A percentile compares a stretch with the other conserved stretches of the same genome.
Conservation (phyloP, 805 yeast genomes). For the Starmera pachycereana region DNA sequence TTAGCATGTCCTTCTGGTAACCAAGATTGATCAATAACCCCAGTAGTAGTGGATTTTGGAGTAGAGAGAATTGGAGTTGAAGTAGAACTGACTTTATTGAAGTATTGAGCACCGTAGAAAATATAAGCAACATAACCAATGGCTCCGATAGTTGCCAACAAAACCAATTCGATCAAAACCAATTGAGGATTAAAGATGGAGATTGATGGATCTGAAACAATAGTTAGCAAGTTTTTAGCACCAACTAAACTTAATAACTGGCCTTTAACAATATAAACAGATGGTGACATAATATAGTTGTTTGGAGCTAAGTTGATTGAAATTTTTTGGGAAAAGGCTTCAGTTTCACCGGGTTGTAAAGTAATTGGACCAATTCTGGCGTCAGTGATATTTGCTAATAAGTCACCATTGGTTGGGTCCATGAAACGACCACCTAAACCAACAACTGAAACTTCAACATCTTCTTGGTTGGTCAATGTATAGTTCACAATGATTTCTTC, state of each 20-base stretch:
- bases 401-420: constrained; percentile 41
- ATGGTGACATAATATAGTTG: constrained; percentile 50
- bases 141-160: constrained; percentile 38
- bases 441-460: constrained; percentile 37
- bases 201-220: constrained; percentile 53
- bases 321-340: constrained; percentile 46
- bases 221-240: constrained; percentile 45
- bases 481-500: constrained; percentile 43
- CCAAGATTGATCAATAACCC: constrained; percentile 40
- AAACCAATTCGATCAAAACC: constrained; percentile 46
- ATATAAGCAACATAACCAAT: constrained; percentile 37
- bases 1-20: constrained; percentile 45
- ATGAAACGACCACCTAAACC: constrained; percentile 64
- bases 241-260: constrained; percentile 44
- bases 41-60: constrained; percentile 8
- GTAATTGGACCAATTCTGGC: constrained; percentile 51
- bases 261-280: constrained; percentile 40
- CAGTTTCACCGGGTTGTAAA: constrained; percentile 38
- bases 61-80: constrained; percentile 12
- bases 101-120: constrained; percentile 35
- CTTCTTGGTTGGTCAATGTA: constrained; percentile 43
- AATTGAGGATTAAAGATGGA: constrained; percentile 68
- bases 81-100: constrained; percentile 22
- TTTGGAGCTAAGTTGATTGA: constrained; percentile 48
- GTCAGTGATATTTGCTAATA: constrained; percentile 52